Conservation (phyloP, 2,329 filamentous ascomycete species). For the Verticillium tricorpus region DNA sequence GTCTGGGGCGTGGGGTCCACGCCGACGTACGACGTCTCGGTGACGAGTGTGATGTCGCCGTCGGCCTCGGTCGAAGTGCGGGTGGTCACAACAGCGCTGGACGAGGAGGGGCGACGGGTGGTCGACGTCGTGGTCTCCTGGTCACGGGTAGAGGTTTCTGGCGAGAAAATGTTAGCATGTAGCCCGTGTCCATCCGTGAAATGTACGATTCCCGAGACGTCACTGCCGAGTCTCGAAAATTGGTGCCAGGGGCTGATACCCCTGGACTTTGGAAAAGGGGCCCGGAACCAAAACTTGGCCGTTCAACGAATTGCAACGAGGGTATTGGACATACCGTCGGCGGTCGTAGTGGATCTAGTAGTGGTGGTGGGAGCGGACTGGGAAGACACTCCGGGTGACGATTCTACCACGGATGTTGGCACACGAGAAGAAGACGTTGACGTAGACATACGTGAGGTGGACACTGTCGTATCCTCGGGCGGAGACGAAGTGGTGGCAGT, state of each 20-base stretch:
- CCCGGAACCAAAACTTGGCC: neutral
- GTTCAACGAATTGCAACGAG: neutral
- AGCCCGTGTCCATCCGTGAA: neutral
- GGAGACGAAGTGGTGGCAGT: constrained; percentile 14
- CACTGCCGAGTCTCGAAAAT: neutral
- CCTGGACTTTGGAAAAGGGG: neutral
- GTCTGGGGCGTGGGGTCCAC: constrained; percentile 31
- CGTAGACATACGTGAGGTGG: constrained; percentile 12
- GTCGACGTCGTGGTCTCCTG: constrained; percentile 13
- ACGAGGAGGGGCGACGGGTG: constrained; percentile 26
- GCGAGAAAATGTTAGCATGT: neutral
- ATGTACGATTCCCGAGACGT: neutral
- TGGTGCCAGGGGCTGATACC: neutral
- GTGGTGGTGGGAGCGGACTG: constrained; percentile 10
- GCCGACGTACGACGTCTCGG: constrained; percentile 44
- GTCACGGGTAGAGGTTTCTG: neutral
- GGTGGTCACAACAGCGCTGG: constrained; percentile 31
- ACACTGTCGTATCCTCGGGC: constrained; percentile 11
- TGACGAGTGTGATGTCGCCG: constrained; percentile 40
- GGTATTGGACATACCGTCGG: neutral
- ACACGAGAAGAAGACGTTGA: constrained; percentile 12
- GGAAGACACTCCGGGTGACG: constrained; percentile 13
- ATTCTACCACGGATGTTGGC: constrained; percentile 8
- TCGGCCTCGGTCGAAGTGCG: constrained; percentile 41
- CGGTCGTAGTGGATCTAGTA: constrained; percentile 8